Conservation (phyloP, 176 grass and related monocot genomes). For the Chrysopogon serrulatus region DNA sequence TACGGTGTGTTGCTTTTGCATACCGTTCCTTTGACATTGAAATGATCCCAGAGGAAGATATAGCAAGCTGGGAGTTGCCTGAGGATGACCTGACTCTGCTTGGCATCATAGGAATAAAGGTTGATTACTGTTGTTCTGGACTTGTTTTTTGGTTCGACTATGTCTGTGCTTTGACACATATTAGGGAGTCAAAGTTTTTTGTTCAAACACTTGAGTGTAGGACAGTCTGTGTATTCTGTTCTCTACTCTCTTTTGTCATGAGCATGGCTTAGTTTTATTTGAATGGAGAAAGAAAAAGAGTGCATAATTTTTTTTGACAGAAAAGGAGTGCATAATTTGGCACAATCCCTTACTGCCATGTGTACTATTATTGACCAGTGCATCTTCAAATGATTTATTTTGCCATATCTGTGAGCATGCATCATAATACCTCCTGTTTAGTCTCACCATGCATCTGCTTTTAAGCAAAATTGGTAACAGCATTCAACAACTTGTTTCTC, state of each 20-base stretch:
- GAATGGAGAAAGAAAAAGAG: background rate
- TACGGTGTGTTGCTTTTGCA: constrained; percentile 95
- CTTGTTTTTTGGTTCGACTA: constrained; percentile 1
- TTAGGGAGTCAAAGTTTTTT: background rate
- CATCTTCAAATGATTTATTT: background rate
- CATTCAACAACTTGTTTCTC: background rate
- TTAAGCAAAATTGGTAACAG: constrained; percentile 11
- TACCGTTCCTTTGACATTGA: constrained; percentile 44
- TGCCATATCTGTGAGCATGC: background rate
- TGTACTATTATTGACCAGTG: background rate
- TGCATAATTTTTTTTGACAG: background rate
- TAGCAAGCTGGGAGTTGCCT: constrained; percentile 77
- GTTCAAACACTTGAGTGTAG: background rate
- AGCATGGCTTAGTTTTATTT: background rate
- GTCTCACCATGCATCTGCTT: background rate
- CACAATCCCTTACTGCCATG: background rate
- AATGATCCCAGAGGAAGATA: constrained; percentile 59
- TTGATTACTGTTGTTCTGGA: constrained; percentile 34
- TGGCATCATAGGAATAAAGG: constrained; percentile 91
- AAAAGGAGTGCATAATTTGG: background rate
- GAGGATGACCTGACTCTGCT: constrained; percentile 81
- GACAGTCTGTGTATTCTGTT: background rate
- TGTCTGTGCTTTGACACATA: background rate
- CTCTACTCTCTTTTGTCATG: background rate
- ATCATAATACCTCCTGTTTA: background rate